phyloP scores from a whole-genome alignment of 108 stramenopile species.

The Fragilariopsis cylindrus region DNA sequence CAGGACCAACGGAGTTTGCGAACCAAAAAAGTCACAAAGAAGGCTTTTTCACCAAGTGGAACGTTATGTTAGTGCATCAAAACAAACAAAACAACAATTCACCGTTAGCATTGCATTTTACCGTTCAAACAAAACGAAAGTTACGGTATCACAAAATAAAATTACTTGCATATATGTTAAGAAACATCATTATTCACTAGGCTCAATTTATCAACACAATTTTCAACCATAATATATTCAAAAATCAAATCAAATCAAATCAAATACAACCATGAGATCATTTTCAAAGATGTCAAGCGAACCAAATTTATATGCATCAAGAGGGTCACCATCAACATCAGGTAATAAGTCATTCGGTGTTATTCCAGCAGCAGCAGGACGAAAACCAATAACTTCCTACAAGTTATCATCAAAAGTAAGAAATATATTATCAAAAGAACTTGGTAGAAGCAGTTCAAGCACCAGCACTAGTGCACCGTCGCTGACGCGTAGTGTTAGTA shows the following conservation, averaged over 20 bases:
- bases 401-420: background rate
- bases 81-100: too few species aligned
- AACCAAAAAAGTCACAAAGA: too few species aligned
- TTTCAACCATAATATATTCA: background rate
- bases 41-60: too few species aligned
- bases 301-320: slow-evolving; percentile 4
- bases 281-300: background rate
- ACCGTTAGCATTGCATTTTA: too few species aligned
- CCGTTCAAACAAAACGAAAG: too few species aligned
- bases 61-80: too few species aligned
- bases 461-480: background rate
- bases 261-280: background rate
- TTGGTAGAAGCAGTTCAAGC: background rate
- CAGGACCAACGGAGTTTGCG: too few species aligned
- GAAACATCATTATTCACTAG: too few species aligned
- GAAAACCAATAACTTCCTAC: background rate
- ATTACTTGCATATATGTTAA: too few species aligned
- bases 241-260: background rate
- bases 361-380: too few species aligned
- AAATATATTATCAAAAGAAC: slow-evolving; percentile 1
- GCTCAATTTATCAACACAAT: background rate
- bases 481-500: background rate
- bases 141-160: too few species aligned
- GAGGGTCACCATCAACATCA: background rate
- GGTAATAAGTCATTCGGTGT: background rate